A percentile compares a stretch with the other conserved stretches of the same genome.
These are phyloP conservation scores for Neurospora africana DNA, from an alignment of 495 filamentous ascomycete genomes.

Conservation along the genomic window DNA sequence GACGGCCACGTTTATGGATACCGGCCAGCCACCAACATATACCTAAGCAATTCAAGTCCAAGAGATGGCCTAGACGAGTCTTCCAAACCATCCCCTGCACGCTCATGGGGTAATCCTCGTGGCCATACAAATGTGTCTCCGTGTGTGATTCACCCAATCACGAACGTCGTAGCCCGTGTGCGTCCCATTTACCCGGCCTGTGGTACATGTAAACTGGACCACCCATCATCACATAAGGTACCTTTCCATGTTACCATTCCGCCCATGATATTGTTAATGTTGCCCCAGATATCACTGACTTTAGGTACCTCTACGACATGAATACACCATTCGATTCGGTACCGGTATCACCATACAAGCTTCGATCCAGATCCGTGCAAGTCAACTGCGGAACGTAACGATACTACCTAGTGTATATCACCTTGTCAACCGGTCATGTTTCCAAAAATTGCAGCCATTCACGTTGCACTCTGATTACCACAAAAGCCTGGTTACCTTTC, in stretches of 20 bases:
- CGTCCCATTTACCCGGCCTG: neutral
- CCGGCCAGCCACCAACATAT: neutral
- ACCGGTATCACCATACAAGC: neutral
- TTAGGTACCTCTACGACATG: no score
- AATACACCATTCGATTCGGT: neutral
- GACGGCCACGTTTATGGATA: neutral
- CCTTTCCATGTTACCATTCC: neutral
- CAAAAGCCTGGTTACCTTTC: neutral
- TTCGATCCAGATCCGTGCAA: neutral
- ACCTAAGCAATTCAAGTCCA: neutral
- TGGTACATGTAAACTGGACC: neutral
- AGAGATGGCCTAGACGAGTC: neutral
- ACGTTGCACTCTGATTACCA: neutral
- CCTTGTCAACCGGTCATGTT: neutral
- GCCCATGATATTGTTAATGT: neutral
- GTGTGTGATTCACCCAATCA: neutral
- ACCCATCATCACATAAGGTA: neutral
- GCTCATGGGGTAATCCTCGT: neutral
- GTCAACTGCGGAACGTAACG: neutral
- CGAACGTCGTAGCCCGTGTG: neutral
- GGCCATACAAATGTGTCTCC: neutral
- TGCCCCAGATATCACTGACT: neutral
- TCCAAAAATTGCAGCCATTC: neutral
- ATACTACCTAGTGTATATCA: neutral
- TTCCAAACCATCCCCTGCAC: neutral